Base-by-base conservation (phyloP, 305 asterid genomes). In the Plantago rigida region DNA sequence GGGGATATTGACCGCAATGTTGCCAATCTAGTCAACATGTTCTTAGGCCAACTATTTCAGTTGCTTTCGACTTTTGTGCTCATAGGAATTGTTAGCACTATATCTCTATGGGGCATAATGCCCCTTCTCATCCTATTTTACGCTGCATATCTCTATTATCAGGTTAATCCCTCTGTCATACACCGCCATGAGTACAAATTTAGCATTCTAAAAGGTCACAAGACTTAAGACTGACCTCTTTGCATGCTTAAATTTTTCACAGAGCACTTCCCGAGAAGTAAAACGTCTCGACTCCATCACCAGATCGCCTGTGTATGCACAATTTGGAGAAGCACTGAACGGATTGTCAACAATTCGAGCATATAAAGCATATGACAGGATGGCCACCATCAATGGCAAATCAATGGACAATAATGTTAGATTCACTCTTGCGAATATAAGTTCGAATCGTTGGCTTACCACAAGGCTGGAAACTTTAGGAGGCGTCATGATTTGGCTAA, bases 191-290 rank as follows among this genome's bases (percentile, higher is more conserved):
- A 6, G 44, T 36, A 36, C 9, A 8, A 36, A 36, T 36, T 36
- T 36, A 5, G 11, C 44, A 36, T 36, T 36, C 10, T 7, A 36
- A 36, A 36, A 36, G 11, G 9, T 13, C 24, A 24, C 28, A 15
- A 5, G 52, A 5, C 17, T n/a, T 6, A 12, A 10, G 1, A 31
- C 11, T 58, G 19, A 58, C 63, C 39, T 41, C 31, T 26, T 19
- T 57, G 13, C 49, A 39, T 57, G 12, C 34, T 15, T 24, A 9
- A 57, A 57, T 42, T 7, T 58, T 39, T 49, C 34, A 63, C 94
- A 92, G 99, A 88, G 99, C 85, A 92, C 95, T 56, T 86, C 96
- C 57, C 87, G 99, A 68, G 99, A 92, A 81, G 94, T 88, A 59
- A 92, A 92, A 72, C 97, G 99, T 9, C 70, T 92, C 50, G 96